phyloP scores from a whole-genome alignment of 2,329 filamentous ascomycete species.

The Trichophyton equinum region DNA sequence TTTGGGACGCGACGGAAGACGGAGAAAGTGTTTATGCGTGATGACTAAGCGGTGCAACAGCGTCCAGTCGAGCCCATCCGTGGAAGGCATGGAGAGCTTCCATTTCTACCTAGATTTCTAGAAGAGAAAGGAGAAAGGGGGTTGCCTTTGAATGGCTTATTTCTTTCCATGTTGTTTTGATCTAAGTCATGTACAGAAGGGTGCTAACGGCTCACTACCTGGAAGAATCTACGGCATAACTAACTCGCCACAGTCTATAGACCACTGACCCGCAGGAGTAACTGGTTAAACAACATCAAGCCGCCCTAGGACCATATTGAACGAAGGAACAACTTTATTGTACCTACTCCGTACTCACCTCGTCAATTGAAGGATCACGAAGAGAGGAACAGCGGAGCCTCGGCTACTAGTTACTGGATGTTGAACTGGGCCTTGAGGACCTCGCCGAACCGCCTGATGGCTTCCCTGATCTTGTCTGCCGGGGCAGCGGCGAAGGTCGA shows the following conservation, averaged over 20 bases:
- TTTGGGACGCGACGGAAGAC: background rate
- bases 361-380: background rate
- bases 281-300: background rate
- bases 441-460: slow-evolving; percentile 61
- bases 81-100: too few species aligned
- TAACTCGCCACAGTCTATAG: background rate
- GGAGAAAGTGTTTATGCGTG: background rate
- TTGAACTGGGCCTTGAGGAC: slow-evolving; percentile 53
- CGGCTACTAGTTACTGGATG: background rate
- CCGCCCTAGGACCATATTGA: background rate
- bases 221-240: background rate
- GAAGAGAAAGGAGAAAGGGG: background rate
- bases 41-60: background rate
- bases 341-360: background rate
- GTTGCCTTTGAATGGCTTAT: background rate
- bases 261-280: background rate
- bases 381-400: too few species aligned
- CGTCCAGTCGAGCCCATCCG: too few species aligned
- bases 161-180: background rate
- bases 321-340: background rate
- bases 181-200: background rate
- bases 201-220: background rate
- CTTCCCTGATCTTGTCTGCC: slow-evolving; percentile 55
- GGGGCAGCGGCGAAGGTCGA: slow-evolving; percentile 78
- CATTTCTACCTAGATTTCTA: background rate